phyloP scores from a whole-genome alignment of 345 rosid genomes.

The Lenwebbia sp. region DNA sequence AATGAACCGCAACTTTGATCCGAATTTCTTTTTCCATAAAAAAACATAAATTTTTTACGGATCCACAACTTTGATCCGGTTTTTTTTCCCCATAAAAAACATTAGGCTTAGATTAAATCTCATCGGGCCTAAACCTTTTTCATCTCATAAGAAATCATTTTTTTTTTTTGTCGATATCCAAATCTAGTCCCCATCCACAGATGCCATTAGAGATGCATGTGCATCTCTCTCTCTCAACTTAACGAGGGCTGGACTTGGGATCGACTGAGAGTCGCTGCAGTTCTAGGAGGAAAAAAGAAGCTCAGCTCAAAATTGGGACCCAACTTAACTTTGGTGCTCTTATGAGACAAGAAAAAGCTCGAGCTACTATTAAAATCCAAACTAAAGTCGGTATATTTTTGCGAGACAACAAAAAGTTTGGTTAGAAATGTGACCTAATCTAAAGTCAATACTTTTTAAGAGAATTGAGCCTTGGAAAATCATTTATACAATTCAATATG shows the following conservation, averaged over 20 bases:
- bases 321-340: neutral
- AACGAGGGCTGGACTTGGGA: fast-evolving
- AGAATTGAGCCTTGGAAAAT: neutral
- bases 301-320: fast-evolving
- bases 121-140: no score
- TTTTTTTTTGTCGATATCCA: neutral
- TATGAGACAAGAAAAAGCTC: neutral
- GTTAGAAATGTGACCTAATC: no score
- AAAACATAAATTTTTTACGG: no score
- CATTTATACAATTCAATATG: no score
- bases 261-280: fast-evolving
- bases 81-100: neutral
- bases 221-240: no score
- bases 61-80: no score
- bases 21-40: no score
- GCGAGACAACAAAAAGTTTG: no score
- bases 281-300: fast-evolving
- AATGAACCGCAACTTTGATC: no score
- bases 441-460: neutral
- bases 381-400: neutral
- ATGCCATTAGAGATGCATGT: no score
- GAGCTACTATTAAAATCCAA: neutral
- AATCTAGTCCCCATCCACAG: fast-evolving
- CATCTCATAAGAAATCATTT: no score
- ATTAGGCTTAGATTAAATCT: neutral